phyloP scores from a whole-genome alignment of 306 rosid species.

The Medicago ruthenica region DNA sequence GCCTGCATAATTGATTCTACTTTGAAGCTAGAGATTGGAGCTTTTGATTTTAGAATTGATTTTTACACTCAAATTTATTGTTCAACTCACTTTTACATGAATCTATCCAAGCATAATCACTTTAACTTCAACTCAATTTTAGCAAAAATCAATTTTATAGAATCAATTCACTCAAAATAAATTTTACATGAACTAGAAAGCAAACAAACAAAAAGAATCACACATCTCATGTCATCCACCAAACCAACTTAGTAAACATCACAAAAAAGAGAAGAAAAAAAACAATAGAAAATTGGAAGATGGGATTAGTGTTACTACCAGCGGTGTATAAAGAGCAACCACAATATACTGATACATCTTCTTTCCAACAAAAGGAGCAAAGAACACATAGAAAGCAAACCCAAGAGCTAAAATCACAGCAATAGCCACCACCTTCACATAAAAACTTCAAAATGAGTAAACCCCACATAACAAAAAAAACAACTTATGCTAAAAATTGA shows the following conservation, averaged over 20 bases:
- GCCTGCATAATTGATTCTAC: too few relatives aligned
- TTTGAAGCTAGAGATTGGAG: too few relatives aligned
- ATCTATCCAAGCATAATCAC: too few relatives aligned
- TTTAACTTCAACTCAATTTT: too few relatives aligned
- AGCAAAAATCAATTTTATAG: too few relatives aligned
- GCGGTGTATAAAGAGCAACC: constrained; percentile 90
- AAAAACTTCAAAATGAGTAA: constrained; percentile 10
- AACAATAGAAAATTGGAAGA: constrained; percentile 7
- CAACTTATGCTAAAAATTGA: background rate
- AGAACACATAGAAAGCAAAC: constrained; percentile 94
- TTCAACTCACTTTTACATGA: too few relatives aligned
- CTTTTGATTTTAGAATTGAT: too few relatives aligned
- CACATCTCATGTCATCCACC: constrained; percentile 59
- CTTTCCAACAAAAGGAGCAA: constrained; percentile 93
- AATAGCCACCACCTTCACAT: constrained; percentile 86
- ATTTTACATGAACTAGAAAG: constrained; percentile 27
- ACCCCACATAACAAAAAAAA: constrained; percentile 3
- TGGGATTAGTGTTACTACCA: constrained; percentile 53
- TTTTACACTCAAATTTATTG: too few relatives aligned
- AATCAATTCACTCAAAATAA: too few relatives aligned
- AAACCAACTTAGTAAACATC: background rate
- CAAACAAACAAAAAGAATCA: constrained; percentile 38
- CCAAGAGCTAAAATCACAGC: constrained; percentile 95
- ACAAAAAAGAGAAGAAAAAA: background rate
- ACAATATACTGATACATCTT: constrained; percentile 77